Base-by-base conservation (phyloP, 768 basidiomycete species). In the Mycena kentingensis region DNA sequence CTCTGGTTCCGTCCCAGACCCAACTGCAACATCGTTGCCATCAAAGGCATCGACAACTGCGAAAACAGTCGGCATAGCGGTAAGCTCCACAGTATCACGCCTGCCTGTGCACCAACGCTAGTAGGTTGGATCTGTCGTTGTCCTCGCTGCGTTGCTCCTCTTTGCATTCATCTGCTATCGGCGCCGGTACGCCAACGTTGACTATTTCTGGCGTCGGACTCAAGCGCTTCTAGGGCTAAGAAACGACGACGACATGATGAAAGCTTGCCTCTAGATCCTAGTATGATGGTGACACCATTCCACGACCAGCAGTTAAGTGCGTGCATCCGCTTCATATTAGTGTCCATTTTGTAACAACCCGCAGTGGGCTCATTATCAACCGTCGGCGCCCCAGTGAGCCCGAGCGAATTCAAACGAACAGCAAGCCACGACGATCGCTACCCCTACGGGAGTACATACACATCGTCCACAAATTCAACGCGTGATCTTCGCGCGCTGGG, bases 41-140 rank as follows among this genome's bases (percentile, higher is more conserved):
- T 5, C 54, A 31, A 32, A 41, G 10, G 19, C 41, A 16, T 49
- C 50, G 15, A 41, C 37, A 28, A 16, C 27, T 4, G 47, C 42
- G 1, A 55, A 52, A 21, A 60, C 51, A 13, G 58, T 42, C 5
- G 58, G 47, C 22, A 55, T 60, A 27, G 54, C 51, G n/a, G 57
- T 52, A n/a, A 36, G 53, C 26, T 22, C 12, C 3, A 19, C 4
- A 28, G 19, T 32, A n/a, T 0, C 16, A 6, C 7, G 38, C 15
- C 28, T 12, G 5, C 6, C 18, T 16, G 16, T 12, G 24, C 8
- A 35, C 34, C 5, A 44, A 38, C n/a, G 25, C 6, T 3, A 21
- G 19, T 36, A 59, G 57, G 51, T 60, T 24, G 51, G 42, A 10
- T 46, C 28, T 2, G 58, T 55, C 4, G 58, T 6, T 4, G 41